Percentiles rank a stretch among this genome's conserved stretches.
phyloP scores from a whole-genome alignment of 495 filamentous ascomycete species.

The Lichenothelia convexa region DNA sequence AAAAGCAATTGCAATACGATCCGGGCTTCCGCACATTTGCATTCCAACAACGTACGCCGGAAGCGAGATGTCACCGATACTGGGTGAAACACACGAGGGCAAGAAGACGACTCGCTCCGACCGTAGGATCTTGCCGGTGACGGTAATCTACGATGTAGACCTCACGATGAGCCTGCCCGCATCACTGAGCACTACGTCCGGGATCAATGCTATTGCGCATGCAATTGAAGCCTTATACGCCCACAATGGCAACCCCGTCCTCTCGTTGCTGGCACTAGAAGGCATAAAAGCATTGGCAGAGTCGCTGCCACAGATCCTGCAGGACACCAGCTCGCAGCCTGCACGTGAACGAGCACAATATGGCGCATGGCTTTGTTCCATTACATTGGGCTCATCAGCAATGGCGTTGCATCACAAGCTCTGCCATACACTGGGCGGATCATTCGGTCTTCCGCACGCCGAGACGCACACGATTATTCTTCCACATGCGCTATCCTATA shows the following conservation, averaged over 20 bases:
- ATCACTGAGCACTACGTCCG: conserved; percentile 41
- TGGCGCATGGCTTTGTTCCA: conserved; percentile 49
- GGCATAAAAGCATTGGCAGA: conserved; percentile 12
- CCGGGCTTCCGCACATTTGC: conserved; percentile 43
- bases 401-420: conserved; percentile 63
- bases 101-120: conserved; percentile 45
- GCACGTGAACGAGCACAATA: conserved; percentile 42
- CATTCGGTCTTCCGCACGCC: conserved; percentile 51
- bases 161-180: conserved; percentile 44
- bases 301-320: conserved; percentile 37
- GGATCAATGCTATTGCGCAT: conserved; percentile 55
- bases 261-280: conserved; percentile 14
- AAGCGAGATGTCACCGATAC: conserved; percentile 50
- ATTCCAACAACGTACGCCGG: conserved; percentile 55
- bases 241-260: conserved; percentile 27
- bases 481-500: conserved; percentile 50
- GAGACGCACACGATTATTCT: conserved; percentile 53
- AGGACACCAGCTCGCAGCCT: conserved; percentile 26
- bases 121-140: conserved; percentile 43
- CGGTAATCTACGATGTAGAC: conserved; percentile 54
- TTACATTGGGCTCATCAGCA: conserved; percentile 42
- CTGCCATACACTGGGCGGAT: conserved; percentile 48
- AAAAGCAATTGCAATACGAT: conserved; percentile 47
- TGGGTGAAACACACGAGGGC: conserved; percentile 46
- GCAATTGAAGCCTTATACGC: conserved; percentile 51